Conservation (phyloP, 805 yeast genomes). For the Naumovozyma castellii region DNA sequence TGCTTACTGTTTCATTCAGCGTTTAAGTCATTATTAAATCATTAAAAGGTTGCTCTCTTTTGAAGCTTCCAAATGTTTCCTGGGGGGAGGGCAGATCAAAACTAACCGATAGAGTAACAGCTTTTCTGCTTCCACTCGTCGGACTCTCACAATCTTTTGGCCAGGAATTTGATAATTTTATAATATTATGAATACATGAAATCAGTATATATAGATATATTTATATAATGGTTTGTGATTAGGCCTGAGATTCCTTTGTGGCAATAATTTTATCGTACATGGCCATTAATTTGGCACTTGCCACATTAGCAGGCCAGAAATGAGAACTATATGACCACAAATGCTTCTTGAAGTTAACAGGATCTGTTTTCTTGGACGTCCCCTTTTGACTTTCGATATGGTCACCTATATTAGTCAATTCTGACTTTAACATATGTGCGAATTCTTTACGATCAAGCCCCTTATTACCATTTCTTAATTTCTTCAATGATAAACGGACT, state of each 20-base stretch:
- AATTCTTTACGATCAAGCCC: slow-evolving; percentile 71
- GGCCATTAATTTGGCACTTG: slow-evolving; percentile 57
- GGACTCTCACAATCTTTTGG: no score
- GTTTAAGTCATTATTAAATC: no score
- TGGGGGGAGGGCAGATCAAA: no score
- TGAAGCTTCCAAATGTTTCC: no score
- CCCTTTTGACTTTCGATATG: slow-evolving; percentile 42
- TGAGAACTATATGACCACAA: slow-evolving; percentile 77
- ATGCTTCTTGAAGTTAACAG: slow-evolving; percentile 45
- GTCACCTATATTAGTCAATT: slow-evolving; percentile 64
- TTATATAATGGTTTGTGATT: background rate
- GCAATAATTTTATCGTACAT: slow-evolving; percentile 57
- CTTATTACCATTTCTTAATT: slow-evolving; percentile 59
- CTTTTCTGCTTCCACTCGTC: no score
- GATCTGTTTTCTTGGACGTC: slow-evolving; percentile 21
- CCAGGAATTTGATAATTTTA: no score
- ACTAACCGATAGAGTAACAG: no score
- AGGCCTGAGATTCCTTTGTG: slow-evolving; percentile 1
- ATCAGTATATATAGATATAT: background rate
- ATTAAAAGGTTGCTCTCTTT: no score
- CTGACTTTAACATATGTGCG: slow-evolving; percentile 60
- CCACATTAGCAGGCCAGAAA: slow-evolving; percentile 84
- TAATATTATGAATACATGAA: background rate
- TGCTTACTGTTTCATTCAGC: no score
- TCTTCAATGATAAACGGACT: slow-evolving; percentile 55